Evolutionary conservation across 1,139 yeast species (phyloP).

Genomic region (Kodamaea sp.): DNA sequence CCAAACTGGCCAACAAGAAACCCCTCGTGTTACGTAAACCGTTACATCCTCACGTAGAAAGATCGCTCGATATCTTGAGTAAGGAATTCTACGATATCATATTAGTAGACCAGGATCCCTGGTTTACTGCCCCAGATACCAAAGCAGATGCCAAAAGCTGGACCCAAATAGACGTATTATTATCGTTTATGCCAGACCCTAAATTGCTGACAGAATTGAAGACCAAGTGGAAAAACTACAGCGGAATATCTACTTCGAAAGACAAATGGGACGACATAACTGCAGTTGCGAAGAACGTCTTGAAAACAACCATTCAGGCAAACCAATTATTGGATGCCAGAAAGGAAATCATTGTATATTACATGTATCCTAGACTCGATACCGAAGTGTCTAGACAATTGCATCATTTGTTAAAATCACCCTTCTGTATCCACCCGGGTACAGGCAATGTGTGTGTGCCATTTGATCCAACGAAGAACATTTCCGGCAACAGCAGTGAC

Average conservation of each 20-base stretch:
- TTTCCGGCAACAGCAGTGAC: conserved; percentile 36
- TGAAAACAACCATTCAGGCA: conserved; percentile 43
- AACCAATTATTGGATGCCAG: conserved; percentile 66
- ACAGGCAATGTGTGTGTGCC: conserved; percentile 99
- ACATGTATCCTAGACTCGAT: conserved; percentile 89
- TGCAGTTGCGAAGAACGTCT: conserved; percentile 47
- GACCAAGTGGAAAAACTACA: conserved; percentile 43
- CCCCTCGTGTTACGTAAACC: conserved; percentile 68
- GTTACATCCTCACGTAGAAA: conserved; percentile 81
- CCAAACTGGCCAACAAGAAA: conserved; percentile 37
- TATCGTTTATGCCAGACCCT: conserved; percentile 63
- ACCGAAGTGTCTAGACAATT: conserved; percentile 88
- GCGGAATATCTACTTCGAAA: conserved; percentile 33
- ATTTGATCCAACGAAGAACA: conserved; percentile 56
- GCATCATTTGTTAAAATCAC: conserved; percentile 91
- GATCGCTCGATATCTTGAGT: conserved; percentile 71
- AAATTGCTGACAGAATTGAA: conserved; percentile 54
- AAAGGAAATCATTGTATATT: conserved; percentile 78
- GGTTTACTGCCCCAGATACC: conserved; percentile 38
- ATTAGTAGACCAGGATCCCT: conserved; percentile 83
- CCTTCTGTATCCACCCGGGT: conserved; percentile 97
- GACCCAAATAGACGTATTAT: conserved; percentile 52
- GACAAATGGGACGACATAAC: conserved; percentile 86
- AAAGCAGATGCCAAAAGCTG: conserved; percentile 43
- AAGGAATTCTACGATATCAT: conserved; percentile 65